Conservation (phyloP, 2,329 filamentous ascomycete genomes). For the Penicillium palitans region DNA sequence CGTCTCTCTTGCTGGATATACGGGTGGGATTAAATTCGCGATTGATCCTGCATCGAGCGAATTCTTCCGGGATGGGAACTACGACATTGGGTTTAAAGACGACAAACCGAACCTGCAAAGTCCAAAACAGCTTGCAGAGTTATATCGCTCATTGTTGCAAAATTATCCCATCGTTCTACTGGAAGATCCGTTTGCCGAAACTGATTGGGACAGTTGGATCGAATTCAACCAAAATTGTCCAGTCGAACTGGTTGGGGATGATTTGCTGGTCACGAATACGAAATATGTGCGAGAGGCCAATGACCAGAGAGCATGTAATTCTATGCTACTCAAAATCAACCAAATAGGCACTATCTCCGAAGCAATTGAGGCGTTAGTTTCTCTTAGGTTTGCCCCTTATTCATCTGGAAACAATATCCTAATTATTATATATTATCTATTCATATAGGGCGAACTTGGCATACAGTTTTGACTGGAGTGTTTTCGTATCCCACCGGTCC, state of each 20-base stretch:
- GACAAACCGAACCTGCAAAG: slow-evolving; percentile 23
- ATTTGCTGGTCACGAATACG: slow-evolving; percentile 44
- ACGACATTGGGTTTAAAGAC: slow-evolving; percentile 44
- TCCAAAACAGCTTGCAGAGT: slow-evolving; percentile 28
- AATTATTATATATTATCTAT: neutral
- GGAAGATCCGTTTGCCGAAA: slow-evolving; percentile 46
- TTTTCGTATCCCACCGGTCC: slow-evolving; percentile 48
- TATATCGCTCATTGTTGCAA: slow-evolving; percentile 35
- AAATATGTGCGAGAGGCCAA: slow-evolving; percentile 36
- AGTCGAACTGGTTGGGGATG: slow-evolving; percentile 45
- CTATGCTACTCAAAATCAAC: slow-evolving; percentile 46
- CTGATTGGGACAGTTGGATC: slow-evolving; percentile 43
- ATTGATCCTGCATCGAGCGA: slow-evolving; percentile 46
- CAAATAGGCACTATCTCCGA: slow-evolving; percentile 48
- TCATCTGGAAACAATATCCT: neutral
- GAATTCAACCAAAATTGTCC: slow-evolving; percentile 36
- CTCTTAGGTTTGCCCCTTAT: neutral
- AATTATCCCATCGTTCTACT: slow-evolving; percentile 43
- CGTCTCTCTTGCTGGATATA: slow-evolving; percentile 30
- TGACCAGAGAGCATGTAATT: slow-evolving; percentile 44
- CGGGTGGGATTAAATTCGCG: slow-evolving; percentile 39
- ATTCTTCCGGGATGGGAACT: slow-evolving; percentile 38
- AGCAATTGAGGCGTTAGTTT: slow-evolving; percentile 40
- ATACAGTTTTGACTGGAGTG: slow-evolving; percentile 39
- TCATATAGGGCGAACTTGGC: slow-evolving; percentile 33